Evolutionary conservation across 108 stramenopile species (phyloP).

Genomic region (Mayamaea pseudoterrestris): DNA sequence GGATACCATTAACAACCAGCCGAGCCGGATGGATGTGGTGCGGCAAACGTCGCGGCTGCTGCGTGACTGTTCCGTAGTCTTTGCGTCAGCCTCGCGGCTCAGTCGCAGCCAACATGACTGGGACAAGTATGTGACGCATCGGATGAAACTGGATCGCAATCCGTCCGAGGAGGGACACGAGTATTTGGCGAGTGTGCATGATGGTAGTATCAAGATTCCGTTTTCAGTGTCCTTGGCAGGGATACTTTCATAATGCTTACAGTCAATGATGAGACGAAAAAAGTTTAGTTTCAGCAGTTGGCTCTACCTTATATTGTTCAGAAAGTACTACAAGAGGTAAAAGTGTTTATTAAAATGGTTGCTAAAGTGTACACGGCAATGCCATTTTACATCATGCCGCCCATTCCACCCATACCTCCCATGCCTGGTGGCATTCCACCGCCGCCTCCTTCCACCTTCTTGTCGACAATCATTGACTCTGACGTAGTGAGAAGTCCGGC

Average conservation of each 20-base stretch:
- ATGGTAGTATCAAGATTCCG: background rate
- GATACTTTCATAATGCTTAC: background rate
- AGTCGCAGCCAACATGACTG: background rate
- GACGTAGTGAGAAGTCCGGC: constrained; percentile 95
- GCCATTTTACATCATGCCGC: constrained; percentile 41
- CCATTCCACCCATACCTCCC: constrained; percentile 90
- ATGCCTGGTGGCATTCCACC: constrained; percentile 72
- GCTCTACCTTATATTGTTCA: too few relatives aligned
- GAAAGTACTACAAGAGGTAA: too few relatives aligned
- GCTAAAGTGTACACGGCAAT: background rate
- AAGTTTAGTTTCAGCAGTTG: background rate
- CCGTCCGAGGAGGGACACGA: background rate
- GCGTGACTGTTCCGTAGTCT: constrained; percentile 5
- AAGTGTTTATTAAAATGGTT: too few relatives aligned
- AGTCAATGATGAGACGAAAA: background rate
- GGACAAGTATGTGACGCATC: background rate
- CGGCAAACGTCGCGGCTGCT: constrained; percentile 11
- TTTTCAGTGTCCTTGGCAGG: constrained; percentile 1
- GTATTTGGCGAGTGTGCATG: background rate
- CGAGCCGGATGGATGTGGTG: constrained; percentile 6
- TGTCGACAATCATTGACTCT: constrained; percentile 96
- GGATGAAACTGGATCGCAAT: background rate
- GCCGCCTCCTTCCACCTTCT: constrained; percentile 43
- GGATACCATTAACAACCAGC: background rate
- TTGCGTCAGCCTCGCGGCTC: background rate